Conservation (phyloP, 2,329 filamentous ascomycete genomes). For the Hypoxylon sp. region DNA sequence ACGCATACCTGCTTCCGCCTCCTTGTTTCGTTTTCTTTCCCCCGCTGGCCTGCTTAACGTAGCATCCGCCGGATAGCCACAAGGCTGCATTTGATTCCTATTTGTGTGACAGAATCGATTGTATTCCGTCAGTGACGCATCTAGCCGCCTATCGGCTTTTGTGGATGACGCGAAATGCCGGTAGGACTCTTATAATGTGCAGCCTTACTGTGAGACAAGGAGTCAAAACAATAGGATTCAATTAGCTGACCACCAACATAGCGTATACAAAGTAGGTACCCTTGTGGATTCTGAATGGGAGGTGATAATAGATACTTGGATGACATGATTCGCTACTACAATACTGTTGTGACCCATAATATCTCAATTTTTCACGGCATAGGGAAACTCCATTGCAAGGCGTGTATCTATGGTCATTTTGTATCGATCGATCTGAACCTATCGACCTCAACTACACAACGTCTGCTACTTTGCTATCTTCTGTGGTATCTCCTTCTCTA, state of each 20-base stretch:
- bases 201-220: slow-evolving; percentile 3
- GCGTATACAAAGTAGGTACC: slow-evolving; percentile 1
- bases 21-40: neutral
- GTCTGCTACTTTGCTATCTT: neutral
- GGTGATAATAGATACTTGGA: slow-evolving; percentile 2
- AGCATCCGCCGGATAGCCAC: neutral
- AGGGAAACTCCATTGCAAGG: neutral
- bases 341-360: neutral
- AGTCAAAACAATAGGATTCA: slow-evolving; percentile 12
- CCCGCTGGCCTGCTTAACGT: neutral
- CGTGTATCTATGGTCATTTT: neutral
- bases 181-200: slow-evolving; percentile 10
- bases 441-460: slow-evolving; percentile 4
- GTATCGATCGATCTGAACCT: neutral
- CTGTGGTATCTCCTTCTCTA: neutral
- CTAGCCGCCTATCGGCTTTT: slow-evolving; percentile 1
- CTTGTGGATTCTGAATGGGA: neutral
- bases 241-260: neutral
- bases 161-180: slow-evolving; percentile 14
- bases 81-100: neutral
- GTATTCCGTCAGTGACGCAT: neutral
- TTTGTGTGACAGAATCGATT: neutral
- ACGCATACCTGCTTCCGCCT: slow-evolving; percentile 2
- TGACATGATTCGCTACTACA: neutral
- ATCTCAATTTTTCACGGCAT: neutral